A percentile compares a stretch with the other conserved stretches of the same genome.
Conservation (phyloP, 2,329 filamentous ascomycete genomes). For the Dendrostoma leiphaemia region DNA sequence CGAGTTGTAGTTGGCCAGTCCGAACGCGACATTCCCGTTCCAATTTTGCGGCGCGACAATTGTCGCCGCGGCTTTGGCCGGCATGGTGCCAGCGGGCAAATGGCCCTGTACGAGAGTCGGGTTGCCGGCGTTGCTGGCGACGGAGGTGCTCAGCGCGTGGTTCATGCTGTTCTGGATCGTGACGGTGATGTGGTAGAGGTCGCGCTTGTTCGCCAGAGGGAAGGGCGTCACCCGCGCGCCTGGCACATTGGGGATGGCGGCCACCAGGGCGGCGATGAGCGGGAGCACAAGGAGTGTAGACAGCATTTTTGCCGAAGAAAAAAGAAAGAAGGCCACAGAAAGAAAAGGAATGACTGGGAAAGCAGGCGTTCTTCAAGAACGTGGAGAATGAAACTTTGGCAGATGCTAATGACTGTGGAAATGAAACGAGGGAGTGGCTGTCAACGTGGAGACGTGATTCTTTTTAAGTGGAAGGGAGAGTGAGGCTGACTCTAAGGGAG, state of each 20-base stretch:
- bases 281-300: conserved; percentile 5
- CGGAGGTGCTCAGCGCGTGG: conserved; percentile 8
- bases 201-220: not conserved
- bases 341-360: not conserved
- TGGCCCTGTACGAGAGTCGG: not conserved
- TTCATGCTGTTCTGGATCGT: conserved; percentile 16
- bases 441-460: not conserved
- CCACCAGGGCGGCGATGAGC: conserved; percentile 5
- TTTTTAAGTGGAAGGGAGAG: not conserved
- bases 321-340: not conserved
- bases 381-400: not conserved
- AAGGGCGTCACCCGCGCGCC: conserved; percentile 5
- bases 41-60: conserved; percentile 14
- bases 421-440: not conserved
- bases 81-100: not conserved
- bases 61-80: not conserved
- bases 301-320: not conserved
- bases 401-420: not conserved
- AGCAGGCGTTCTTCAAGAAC: not conserved
- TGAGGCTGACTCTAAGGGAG: not conserved
- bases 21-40: conserved; percentile 15
- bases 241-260: conserved; percentile 6
- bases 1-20: not conserved
- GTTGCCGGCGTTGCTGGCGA: conserved; percentile 7
- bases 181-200: conserved; percentile 8